Evolutionary conservation across 305 asterid species (phyloP).

Genomic region (Ilex paraguariensis): DNA sequence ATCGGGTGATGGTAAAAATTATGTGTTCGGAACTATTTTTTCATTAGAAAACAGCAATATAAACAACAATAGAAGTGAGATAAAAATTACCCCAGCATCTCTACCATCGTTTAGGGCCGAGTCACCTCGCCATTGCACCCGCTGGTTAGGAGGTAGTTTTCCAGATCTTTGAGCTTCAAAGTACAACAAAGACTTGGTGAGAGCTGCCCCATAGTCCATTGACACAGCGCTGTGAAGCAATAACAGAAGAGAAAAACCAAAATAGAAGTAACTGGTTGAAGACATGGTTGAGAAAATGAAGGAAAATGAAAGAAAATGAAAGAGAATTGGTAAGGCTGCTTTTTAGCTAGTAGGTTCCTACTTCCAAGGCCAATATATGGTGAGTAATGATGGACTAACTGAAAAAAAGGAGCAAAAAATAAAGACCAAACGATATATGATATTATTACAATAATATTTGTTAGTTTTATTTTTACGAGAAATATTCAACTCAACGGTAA

Average conservation of each 20-base stretch:
- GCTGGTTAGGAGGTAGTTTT: slow-evolving; percentile 41
- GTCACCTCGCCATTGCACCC: slow-evolving; percentile 51
- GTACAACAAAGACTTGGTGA: slow-evolving; percentile 43
- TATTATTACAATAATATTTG: no score
- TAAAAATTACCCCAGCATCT: slow-evolving; percentile 29
- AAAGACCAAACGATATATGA: no score
- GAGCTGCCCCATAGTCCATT: slow-evolving; percentile 44
- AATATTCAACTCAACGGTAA: no score
- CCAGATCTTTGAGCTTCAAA: slow-evolving; percentile 70
- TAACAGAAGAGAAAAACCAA: slow-evolving; percentile 15
- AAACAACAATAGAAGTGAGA: no score
- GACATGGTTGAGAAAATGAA: slow-evolving; percentile 16
- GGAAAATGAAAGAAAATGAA: neutral
- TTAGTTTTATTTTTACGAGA: no score
- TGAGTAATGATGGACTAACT: no score
- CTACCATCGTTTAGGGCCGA: slow-evolving; percentile 52
- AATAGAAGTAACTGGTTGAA: slow-evolving; percentile 14
- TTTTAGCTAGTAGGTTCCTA: no score
- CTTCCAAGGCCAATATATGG: no score
- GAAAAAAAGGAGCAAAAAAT: no score
- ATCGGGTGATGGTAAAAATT: no score
- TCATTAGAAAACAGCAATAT: no score
- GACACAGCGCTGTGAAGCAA: slow-evolving; percentile 26
- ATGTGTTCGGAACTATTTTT: no score
- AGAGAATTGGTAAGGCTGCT: neutral